A percentile compares a stretch with the other conserved stretches of the same genome.
Evolutionary conservation across 1,284 basidiomycete species (phyloP).

Genomic region (Ganoderma multipileum): DNA sequence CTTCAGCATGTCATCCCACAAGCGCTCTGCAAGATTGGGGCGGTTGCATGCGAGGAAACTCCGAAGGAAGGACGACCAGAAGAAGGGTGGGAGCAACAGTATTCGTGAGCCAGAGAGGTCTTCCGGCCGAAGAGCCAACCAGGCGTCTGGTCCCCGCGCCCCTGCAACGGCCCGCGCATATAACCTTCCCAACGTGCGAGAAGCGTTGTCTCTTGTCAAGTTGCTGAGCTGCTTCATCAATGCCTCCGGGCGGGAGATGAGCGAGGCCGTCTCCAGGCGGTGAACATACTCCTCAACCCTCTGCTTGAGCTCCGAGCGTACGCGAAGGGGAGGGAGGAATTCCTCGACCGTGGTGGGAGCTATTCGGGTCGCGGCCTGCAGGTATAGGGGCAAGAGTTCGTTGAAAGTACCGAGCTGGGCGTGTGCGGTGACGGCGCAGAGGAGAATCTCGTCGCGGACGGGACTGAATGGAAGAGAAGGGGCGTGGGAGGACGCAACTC

Average conservation of each 20-base stretch:
- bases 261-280: slow-evolving; percentile 55
- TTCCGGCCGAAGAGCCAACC: slow-evolving; percentile 50
- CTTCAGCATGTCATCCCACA: slow-evolving; percentile 69
- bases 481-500: background rate
- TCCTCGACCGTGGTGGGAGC: slow-evolving; percentile 40
- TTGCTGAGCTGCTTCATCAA: slow-evolving; percentile 58
- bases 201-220: slow-evolving; percentile 45
- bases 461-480: slow-evolving; percentile 5
- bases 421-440: slow-evolving; percentile 63
- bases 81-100: slow-evolving; percentile 58
- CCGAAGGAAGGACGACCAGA: slow-evolving; percentile 69
- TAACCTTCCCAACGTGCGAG: slow-evolving; percentile 47
- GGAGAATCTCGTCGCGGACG: slow-evolving; percentile 47
- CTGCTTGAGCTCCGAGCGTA: slow-evolving; percentile 40
- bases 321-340: slow-evolving; percentile 44
- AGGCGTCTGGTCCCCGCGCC: slow-evolving; percentile 53
- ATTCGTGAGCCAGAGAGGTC: slow-evolving; percentile 44
- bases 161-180: slow-evolving; percentile 58
- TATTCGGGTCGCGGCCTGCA: slow-evolving; percentile 48
- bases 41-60: slow-evolving; percentile 62
- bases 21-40: slow-evolving; percentile 58
- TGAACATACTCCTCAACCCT: slow-evolving; percentile 53
- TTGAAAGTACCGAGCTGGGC: slow-evolving; percentile 61
- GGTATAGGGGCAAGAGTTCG: slow-evolving; percentile 53
- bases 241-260: slow-evolving; percentile 55